Evolutionary conservation across 495 filamentous ascomycete species (phyloP), one percentile per base, ranked within the genome.

Genomic region (Viridothelium virens): DNA sequence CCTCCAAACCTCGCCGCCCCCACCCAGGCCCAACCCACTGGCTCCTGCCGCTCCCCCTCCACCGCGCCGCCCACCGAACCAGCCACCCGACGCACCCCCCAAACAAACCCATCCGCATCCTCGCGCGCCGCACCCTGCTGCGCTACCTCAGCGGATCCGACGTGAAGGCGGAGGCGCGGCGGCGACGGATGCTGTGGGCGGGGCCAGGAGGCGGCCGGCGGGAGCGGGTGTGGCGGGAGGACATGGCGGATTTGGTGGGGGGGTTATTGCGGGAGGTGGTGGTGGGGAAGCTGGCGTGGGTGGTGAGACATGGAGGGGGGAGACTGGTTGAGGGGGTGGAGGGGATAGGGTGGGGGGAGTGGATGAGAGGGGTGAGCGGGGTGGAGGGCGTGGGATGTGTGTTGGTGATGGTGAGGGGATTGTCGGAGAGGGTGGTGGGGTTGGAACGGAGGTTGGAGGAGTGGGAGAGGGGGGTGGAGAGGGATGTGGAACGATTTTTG

Each of bases 301-400:
- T 53, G 9, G 5, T 53, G 47, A 53, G n/a, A n/a, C 6, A 18
- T 7, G 6, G 47, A 3, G 47, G 6, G 47, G 47, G 10, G 5
- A 3, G 47, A n/a, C 16, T 53, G 47, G 47, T 18, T 7, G 47
- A 44, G 39, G 39, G 12, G 39, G 39, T 44, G 47, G 47, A 25
- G 6, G 10, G 47, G 10, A n/a, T 3, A 3, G 9, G 47, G 47
- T 53, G 9, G 47, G 47, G 47, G 10, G 48, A 25, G n/a, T 53
- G 48, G 48, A n/a, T 53, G 48, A 18, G 5, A n/a, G n/a, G n/a
- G 48, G 9, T 14, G 48, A 5, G n/a, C 5, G n/a, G 12, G 48
- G 48, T 53, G 53, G 53, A 59, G 31, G 53, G 53, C 25, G 18
- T 33, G 53, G 53, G 25, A 4, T 59, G 53, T 59, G 53, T 59